Evolutionary conservation across 345 rosid species (phyloP).

Genomic region (Linum lewisii): DNA sequence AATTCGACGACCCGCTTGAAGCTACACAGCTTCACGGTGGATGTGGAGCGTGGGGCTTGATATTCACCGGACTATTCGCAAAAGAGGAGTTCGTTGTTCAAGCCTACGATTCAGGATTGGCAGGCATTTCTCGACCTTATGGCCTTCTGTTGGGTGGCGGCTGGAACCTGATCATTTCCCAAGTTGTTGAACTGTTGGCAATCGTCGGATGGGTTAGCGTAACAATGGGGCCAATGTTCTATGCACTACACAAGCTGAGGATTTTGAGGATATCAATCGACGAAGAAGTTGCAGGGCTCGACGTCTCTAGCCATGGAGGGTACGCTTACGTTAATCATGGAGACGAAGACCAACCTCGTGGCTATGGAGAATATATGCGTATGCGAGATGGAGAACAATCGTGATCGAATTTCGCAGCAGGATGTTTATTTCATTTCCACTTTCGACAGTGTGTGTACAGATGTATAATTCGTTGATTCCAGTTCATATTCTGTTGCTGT

Average conservation of each 20-base stretch:
- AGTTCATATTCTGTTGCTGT: no score
- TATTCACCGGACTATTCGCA: constrained; percentile 52
- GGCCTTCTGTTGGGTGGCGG: constrained; percentile 57
- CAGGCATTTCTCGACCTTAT: constrained; percentile 30
- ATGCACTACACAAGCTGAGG: constrained; percentile 32
- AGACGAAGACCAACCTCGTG: constrained; percentile 26
- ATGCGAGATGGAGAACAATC: constrained; percentile 20
- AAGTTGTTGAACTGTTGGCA: constrained; percentile 31
- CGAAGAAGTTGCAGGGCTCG: constrained; percentile 48
- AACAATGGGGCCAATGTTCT: constrained; percentile 55
- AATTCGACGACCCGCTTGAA: constrained; percentile 55
- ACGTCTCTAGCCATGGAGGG: constrained; percentile 53
- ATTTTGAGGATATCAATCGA: constrained; percentile 37
- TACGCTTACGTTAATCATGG: constrained; percentile 35
- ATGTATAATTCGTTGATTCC: neutral
- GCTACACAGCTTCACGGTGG: constrained; percentile 55
- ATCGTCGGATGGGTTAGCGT: constrained; percentile 38
- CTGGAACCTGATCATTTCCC: constrained; percentile 43
- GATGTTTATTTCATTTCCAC: neutral
- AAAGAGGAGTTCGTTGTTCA: constrained; percentile 48
- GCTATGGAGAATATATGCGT: constrained; percentile 27
- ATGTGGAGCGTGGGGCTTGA: constrained; percentile 57
- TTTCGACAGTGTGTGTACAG: no score
- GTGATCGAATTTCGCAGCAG: neutral
- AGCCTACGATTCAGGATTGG: constrained; percentile 35